Percentiles rank a stretch among this genome's conserved stretches.
These are phyloP conservation scores for Calonectria honghensis DNA, from an alignment of 2,329 filamentous ascomycete species.

Conservation along the genomic window DNA sequence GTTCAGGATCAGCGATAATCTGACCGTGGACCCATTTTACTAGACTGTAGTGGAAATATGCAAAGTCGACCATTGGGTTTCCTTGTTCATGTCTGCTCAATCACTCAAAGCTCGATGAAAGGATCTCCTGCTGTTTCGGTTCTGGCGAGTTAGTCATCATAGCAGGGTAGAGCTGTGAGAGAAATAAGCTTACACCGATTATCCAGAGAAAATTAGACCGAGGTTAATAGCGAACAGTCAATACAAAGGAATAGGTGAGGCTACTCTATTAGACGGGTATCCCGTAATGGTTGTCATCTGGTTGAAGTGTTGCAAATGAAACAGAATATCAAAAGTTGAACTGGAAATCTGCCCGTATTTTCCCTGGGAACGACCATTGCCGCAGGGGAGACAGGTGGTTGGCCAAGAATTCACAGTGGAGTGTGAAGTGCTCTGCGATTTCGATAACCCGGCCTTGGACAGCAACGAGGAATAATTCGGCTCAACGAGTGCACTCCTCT, in stretches of 20 bases:
- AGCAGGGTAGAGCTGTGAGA: not conserved
- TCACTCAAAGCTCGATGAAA: not conserved
- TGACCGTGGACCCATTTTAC: too few relatives aligned
- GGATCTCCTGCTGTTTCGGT: not conserved
- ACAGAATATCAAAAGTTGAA: too few relatives aligned
- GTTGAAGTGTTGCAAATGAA: too few relatives aligned
- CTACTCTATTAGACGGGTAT: too few relatives aligned
- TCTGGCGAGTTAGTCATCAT: not conserved
- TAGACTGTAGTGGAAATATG: not conserved
- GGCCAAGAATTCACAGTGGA: not conserved
- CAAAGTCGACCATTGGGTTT: not conserved
- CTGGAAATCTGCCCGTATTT: too few relatives aligned
- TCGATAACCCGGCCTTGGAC: not conserved
- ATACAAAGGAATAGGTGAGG: not conserved
- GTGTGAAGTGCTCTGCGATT: not conserved
- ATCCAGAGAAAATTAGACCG: not conserved
- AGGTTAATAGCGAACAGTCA: not conserved
- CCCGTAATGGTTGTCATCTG: too few relatives aligned
- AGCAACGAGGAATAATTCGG: not conserved
- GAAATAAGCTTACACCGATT: not conserved
- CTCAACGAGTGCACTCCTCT: not conserved
- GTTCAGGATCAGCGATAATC: too few relatives aligned
- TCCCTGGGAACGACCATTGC: not conserved
- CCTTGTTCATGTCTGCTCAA: too few relatives aligned
- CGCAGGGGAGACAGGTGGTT: not conserved